Base-by-base conservation (phyloP, 371 early-diverging fungal species). In the Parasitella parasitica region DNA sequence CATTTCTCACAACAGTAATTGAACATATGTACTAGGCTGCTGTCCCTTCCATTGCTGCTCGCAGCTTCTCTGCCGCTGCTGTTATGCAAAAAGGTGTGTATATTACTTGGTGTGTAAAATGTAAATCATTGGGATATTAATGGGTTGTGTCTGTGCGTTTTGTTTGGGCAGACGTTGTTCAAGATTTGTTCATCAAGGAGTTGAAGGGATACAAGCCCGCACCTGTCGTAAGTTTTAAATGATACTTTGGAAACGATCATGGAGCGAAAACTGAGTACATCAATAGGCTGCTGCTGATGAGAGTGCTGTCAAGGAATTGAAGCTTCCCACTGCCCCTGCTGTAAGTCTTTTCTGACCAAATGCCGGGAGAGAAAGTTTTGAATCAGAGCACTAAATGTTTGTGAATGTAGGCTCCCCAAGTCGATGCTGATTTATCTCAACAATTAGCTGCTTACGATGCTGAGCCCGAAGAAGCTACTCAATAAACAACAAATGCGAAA, bases 201-300 rank as follows among this genome's bases (percentile, higher is more conserved):
- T 70, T 80, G 66, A 80, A 80, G 77, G 75, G 63, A 53, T 80
- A 80, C 76, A 80, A 80, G 77, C 81, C 81, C 59, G 59, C 73
- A 46, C 73, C 80, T 60, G 55, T 67, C 57, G 81, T 80, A 75
- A 67, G 77, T 71, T 61, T 39, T 4, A 41, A 32, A n/a, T n/a
- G n/a, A n/a, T n/a, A 46, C 59, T n/a, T 26, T 52, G 20, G 26
- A 48, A 22, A n/a, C 30, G 8, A 18, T 57, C 9, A 22, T 54
- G 38, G 49, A 41, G 22, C 41, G 6, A 41, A 16, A 43, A 20
- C 11, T 22, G 11, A 43, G 11, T 43, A 18, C 11, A 43, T 43
- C 20, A 32, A 26, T 63, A 79, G 80, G 57, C 75, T 58, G 62
- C 76, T 63, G 65, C 61, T 63, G 81, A 77, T 20, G 81, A 80